These are phyloP conservation scores for Candida boleticola DNA, from an alignment of 805 yeast genomes.

Conservation along the genomic window DNA sequence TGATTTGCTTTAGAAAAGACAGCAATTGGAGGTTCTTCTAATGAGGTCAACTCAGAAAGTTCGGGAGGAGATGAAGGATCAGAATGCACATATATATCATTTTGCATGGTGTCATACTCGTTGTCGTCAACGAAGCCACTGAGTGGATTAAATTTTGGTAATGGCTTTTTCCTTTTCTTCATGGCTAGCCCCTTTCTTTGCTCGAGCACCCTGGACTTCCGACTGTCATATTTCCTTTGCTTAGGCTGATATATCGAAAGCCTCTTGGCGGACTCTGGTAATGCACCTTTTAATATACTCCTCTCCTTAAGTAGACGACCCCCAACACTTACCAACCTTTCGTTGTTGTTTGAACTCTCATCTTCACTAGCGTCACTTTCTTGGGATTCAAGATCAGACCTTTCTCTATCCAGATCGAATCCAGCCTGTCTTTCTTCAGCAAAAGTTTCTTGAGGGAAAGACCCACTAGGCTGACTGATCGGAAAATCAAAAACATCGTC, in stretches of 20 bases:
- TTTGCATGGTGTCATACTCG: not conserved
- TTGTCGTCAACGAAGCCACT: constrained; percentile 20
- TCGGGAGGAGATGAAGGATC: not conserved
- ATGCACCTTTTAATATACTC: constrained; percentile 31
- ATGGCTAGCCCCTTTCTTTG: constrained; percentile 38
- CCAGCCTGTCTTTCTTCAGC: no score
- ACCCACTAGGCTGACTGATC: no score
- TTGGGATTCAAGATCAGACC: no score
- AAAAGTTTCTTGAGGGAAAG: no score
- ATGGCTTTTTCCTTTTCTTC: constrained; percentile 15
- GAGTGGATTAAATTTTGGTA: constrained; percentile 8
- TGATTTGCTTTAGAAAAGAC: no score
- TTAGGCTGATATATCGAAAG: constrained; percentile 21
- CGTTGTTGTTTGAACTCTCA: constrained; percentile 1
- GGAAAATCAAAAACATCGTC: not conserved
- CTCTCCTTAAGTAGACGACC: constrained; percentile 25
- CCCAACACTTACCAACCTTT: constrained; percentile 20
- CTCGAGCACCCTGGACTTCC: constrained; percentile 8
- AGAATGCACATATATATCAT: not conserved
- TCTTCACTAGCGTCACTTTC: not conserved
- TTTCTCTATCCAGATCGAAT: no score
- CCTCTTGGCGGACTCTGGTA: constrained; percentile 41
- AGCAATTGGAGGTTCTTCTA: no score
- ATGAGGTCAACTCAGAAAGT: not conserved
- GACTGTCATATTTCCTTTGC: constrained; percentile 2